Conservation (phyloP, 2,329 filamentous ascomycete species). For the Colletotrichum truncatum region DNA sequence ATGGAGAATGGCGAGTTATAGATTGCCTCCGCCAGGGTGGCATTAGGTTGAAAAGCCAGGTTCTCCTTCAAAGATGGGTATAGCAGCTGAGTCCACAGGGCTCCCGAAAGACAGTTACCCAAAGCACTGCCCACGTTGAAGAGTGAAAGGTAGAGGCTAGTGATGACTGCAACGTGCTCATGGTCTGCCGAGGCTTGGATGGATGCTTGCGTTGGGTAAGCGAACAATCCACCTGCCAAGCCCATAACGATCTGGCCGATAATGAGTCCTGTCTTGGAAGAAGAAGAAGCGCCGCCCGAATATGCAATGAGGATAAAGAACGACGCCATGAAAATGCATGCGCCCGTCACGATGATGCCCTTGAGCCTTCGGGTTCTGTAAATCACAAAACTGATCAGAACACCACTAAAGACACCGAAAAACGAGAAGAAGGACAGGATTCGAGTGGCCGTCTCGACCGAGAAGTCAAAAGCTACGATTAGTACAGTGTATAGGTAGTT, state of each 20-base stretch:
- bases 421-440: conserved; percentile 64
- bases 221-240: conserved; percentile 66
- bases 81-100: conserved; percentile 52
- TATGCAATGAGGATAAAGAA: conserved; percentile 65
- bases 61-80: conserved; percentile 42
- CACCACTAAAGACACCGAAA: conserved; percentile 63
- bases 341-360: conserved; percentile 65
- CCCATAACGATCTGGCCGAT: conserved; percentile 65
- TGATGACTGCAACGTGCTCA: conserved; percentile 49
- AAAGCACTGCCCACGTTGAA: conserved; percentile 52
- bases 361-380: conserved; percentile 63
- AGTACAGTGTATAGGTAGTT: conserved; percentile 70
- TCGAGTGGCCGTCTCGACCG: conserved; percentile 61
- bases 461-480: conserved; percentile 65
- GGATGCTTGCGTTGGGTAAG: conserved; percentile 50
- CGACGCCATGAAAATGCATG: conserved; percentile 62
- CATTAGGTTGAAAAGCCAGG: conserved; percentile 44
- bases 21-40: conserved; percentile 43
- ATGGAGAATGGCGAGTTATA: conserved; percentile 48
- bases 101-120: conserved; percentile 49
- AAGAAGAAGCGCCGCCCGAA: conserved; percentile 54
- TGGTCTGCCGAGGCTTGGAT: conserved; percentile 48
- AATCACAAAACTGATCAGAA: conserved; percentile 60
- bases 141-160: conserved; percentile 49
- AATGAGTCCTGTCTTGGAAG: conserved; percentile 60